A percentile compares a stretch with the other conserved stretches of the same genome.
These are phyloP conservation scores for Hamamelis virginiana DNA, from an alignment of 164 flowering plant genomes.

Conservation along the genomic window DNA sequence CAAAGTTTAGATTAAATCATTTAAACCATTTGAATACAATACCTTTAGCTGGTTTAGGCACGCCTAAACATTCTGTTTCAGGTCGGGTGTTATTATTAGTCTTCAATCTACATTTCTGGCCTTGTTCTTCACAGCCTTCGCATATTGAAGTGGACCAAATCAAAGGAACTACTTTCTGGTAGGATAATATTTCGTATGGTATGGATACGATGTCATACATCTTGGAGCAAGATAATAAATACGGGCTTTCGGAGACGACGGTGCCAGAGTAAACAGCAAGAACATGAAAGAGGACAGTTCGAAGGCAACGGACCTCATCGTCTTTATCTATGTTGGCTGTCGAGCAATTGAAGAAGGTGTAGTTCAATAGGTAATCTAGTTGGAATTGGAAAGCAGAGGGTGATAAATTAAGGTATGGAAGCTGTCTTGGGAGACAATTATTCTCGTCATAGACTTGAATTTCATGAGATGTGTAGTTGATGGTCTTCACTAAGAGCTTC, in stretches of 20 bases:
- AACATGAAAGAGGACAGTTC: too few species aligned
- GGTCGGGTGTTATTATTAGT: neutral
- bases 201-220: too few species aligned
- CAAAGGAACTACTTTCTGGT: neutral
- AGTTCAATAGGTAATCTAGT: neutral
- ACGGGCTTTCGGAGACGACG: too few species aligned
- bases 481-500: slow-evolving; percentile 6
- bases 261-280: neutral
- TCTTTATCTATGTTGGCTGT: neutral
- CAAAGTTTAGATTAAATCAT: too few species aligned
- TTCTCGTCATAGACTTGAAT: slow-evolving; percentile 8
- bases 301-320: too few species aligned
- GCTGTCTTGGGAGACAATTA: slow-evolving; percentile 13
- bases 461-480: slow-evolving; percentile 20
- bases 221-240: too few species aligned
- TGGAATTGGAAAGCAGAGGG: slow-evolving; percentile 10
- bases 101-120: slow-evolving; percentile 3
- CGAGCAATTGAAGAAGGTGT: slow-evolving; percentile 19
- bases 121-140: neutral
- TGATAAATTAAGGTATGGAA: slow-evolving; percentile 4
- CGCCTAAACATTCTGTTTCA: neutral
- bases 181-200: neutral
- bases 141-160: neutral
- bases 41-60: neutral
- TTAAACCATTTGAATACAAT: too few species aligned